Percentiles rank a stretch among this genome's conserved stretches.
Conservation (phyloP, 208 protist genomes). For the Leishmania lainsoni region DNA sequence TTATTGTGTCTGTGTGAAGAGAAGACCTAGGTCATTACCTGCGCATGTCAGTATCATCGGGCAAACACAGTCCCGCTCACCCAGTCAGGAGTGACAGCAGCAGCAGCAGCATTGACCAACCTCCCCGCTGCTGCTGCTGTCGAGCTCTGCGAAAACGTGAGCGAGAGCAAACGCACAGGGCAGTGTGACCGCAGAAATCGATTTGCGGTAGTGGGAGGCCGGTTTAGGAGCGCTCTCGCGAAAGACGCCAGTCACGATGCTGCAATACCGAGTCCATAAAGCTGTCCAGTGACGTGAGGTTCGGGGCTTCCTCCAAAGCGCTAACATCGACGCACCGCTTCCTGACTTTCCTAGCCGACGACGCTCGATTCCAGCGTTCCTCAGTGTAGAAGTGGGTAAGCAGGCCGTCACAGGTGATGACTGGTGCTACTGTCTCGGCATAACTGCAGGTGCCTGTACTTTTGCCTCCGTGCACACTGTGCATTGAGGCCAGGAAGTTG, state of each 20-base stretch:
- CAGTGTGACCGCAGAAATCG: not conserved
- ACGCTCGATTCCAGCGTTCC: not conserved
- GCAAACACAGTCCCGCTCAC: too few species aligned
- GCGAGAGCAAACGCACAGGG: not conserved
- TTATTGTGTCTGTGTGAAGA: too few species aligned
- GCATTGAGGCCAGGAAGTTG: conserved; percentile 8
- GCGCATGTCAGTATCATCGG: too few species aligned
- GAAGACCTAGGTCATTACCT: too few species aligned
- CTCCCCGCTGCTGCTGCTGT: too few species aligned
- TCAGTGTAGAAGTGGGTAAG: conserved; percentile 12
- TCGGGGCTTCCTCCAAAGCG: not conserved
- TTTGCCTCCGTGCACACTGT: not conserved
- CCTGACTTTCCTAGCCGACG: not conserved
- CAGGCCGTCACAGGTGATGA: conserved; percentile 29
- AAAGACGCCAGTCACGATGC: conserved; percentile 19
- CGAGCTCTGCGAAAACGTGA: too few species aligned
- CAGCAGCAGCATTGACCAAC: too few species aligned
- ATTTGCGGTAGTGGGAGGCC: not conserved
- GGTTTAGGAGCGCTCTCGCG: not conserved
- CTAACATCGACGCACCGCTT: not conserved
- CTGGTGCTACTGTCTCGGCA: not conserved
- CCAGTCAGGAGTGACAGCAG: too few species aligned
- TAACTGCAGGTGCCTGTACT: not conserved
- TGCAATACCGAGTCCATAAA: conserved; percentile 28
- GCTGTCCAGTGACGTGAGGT: conserved; percentile 14